Conservation (phyloP, 2,329 filamentous ascomycete genomes). For the Byssothecium circinans region DNA sequence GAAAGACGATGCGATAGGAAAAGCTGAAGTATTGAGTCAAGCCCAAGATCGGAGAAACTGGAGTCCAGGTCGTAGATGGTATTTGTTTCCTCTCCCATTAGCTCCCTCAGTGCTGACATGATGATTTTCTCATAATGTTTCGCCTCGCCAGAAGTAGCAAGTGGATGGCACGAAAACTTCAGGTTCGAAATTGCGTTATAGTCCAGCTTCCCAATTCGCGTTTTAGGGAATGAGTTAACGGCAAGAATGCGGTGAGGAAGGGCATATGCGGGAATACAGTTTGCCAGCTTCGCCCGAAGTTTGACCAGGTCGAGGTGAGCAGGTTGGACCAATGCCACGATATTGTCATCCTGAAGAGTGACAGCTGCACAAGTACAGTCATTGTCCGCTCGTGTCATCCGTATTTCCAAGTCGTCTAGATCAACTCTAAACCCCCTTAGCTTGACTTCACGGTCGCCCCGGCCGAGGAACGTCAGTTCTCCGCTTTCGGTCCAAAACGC, state of each 20-base stretch:
- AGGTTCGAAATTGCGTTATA: constrained; percentile 28
- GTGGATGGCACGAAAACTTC: too few species aligned
- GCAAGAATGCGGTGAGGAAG: constrained; percentile 27
- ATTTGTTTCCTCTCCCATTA: constrained; percentile 3
- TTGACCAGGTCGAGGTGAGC: constrained; percentile 9
- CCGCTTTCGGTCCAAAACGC: constrained; percentile 42
- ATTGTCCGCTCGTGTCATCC: constrained; percentile 10
- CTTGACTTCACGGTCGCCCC: constrained; percentile 49
- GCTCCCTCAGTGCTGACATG: constrained; percentile 2
- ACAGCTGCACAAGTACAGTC: constrained; percentile 25
- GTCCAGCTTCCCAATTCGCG: constrained; percentile 36
- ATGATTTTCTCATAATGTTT: constrained; percentile 4
- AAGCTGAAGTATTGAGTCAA: constrained; percentile 30
- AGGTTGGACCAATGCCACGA: constrained; percentile 35
- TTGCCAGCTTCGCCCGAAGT: constrained; percentile 3
- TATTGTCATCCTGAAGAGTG: constrained; percentile 20
- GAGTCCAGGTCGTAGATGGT: constrained; percentile 8
- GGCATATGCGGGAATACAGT: constrained; percentile 19
- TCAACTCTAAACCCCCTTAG: constrained; percentile 45
- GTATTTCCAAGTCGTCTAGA: constrained; percentile 44
- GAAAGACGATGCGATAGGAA: constrained; percentile 13
- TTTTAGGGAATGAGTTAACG: constrained; percentile 34
- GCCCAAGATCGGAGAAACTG: constrained; percentile 31
- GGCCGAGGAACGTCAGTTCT: constrained; percentile 44
- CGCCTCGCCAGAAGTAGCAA: too few species aligned